Conservation (phyloP, 116 monocot species). For the Zostera marina region DNA sequence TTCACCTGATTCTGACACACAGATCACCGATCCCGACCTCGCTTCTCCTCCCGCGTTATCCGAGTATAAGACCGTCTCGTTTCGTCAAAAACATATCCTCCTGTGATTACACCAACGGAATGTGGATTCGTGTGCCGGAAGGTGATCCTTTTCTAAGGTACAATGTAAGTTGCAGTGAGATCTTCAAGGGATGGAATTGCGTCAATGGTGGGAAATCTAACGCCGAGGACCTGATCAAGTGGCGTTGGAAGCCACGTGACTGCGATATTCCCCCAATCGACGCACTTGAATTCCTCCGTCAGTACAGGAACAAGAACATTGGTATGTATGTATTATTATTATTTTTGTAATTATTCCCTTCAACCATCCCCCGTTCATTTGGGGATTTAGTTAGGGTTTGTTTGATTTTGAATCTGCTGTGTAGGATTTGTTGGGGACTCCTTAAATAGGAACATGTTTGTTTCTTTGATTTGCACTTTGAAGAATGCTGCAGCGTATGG, state of each 20-base stretch:
- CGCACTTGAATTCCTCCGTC: conserved; percentile 42
- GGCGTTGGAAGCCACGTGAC: conserved; percentile 58
- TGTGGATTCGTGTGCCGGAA: conserved; percentile 24
- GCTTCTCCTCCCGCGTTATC: not conserved
- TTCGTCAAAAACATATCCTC: not conserved
- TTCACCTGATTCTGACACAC: not conserved
- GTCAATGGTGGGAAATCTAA: conserved; percentile 41
- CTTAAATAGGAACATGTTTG: conserved; percentile 93
- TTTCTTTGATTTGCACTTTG: conserved; percentile 71
- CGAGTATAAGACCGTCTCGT: no score
- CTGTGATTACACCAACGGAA: conserved; percentile 63
- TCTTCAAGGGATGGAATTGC: conserved; percentile 98
- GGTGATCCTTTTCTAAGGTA: conserved; percentile 19
- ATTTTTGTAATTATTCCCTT: not conserved
- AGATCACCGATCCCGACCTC: not conserved
- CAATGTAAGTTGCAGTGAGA: conserved; percentile 61
- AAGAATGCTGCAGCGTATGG: conserved; percentile 13
- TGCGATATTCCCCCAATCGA: conserved; percentile 54
- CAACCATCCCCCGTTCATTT: not conserved
- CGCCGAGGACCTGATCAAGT: conserved; percentile 33
- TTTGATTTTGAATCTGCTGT: not conserved
- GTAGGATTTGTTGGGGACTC: conserved; percentile 97
- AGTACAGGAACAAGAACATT: conserved; percentile 54
- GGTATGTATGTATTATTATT: conserved; percentile 19
- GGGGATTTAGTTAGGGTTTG: conserved; percentile 1